Evolutionary conservation across 2,329 filamentous ascomycete genomes (phyloP), one percentile per base, ranked within the genome.

Genomic region (Fusarium brachygibbosum): DNA sequence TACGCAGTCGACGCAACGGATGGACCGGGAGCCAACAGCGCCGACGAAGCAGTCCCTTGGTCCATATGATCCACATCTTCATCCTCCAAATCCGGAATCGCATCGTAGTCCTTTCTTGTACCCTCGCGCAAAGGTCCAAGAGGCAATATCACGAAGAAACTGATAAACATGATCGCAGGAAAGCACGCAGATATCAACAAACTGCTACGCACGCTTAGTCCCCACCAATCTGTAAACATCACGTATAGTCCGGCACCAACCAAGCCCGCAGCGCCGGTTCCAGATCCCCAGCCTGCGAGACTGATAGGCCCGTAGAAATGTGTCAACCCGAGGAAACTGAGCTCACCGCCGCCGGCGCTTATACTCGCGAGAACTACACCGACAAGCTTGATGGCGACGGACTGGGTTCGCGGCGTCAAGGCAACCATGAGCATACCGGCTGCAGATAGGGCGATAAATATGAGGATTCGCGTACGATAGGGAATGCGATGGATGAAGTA

Each of bases 401-500:
- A 88, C 11, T 83, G 82, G 7, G 85, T 82, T 3, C 86, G 79
- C 2, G 93, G 93, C 1, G 93, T 93, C 34, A 96, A 83, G 1
- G 94, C 94, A 35, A 98, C 90, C 45, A 97, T 85, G 45, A 97
- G 86, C 96, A 98, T 98, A 64, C 96, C 96, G 9, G 84, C 79
- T n/a, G 90, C 87, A 1, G 94, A 97, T 4, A 97, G 82, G 3
- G 83, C 83, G 65, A 92, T 92, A 77, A 97, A 93, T 51, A 91
- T 79, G 45, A 93, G 76, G 59, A 97, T 88, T 11, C 96, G 92
- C 4, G 90, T 74, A 23, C 86, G 83, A 80, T 98, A 98, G 0
- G 95, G 92, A 11, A 98, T 86, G 59, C 87, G 84, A 77, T 98
- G 93, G 76, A 98, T 97, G 74, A 97, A 95, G 84, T 98, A 98